phyloP scores from a whole-genome alignment of 2,329 filamentous ascomycete species.

The Colletotrichum liriopes region DNA sequence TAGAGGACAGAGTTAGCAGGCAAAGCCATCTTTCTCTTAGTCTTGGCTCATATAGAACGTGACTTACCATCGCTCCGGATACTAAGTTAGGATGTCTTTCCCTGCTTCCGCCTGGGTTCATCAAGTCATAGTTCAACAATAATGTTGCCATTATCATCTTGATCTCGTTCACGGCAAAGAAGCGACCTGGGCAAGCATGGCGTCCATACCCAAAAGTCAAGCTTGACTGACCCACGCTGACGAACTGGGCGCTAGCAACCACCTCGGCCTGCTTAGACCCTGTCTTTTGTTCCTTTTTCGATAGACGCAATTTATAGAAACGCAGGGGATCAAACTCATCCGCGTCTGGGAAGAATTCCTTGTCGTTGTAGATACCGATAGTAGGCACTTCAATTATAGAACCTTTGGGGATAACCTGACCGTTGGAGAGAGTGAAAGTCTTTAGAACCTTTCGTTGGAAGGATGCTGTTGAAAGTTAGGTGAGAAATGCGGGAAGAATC shows the following conservation, averaged over 20 bases:
- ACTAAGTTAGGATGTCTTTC: constrained; percentile 32
- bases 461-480: constrained; percentile 50
- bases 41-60: no score
- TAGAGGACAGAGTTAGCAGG: neutral
- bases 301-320: constrained; percentile 35
- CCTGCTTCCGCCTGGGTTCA: constrained; percentile 48
- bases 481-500: constrained; percentile 48
- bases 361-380: constrained; percentile 55
- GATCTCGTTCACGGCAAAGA: constrained; percentile 63
- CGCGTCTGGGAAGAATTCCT: constrained; percentile 53
- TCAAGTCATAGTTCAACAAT: constrained; percentile 59
- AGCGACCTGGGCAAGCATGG: constrained; percentile 61
- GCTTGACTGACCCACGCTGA: constrained; percentile 55
- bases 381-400: constrained; percentile 60
- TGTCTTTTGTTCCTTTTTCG: constrained; percentile 20
- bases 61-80: constrained; percentile 30
- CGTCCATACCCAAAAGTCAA: constrained; percentile 57
- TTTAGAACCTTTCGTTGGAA: constrained; percentile 67
- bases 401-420: constrained; percentile 63
- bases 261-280: constrained; percentile 33
- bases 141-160: constrained; percentile 60
- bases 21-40: no score
- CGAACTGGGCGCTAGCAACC: constrained; percentile 53
- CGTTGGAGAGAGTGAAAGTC: constrained; percentile 68
- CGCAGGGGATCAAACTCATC: constrained; percentile 44